These are phyloP conservation scores for Fragosphaeria purpurea DNA, from an alignment of 2,329 filamentous ascomycete genomes.

Conservation along the genomic window DNA sequence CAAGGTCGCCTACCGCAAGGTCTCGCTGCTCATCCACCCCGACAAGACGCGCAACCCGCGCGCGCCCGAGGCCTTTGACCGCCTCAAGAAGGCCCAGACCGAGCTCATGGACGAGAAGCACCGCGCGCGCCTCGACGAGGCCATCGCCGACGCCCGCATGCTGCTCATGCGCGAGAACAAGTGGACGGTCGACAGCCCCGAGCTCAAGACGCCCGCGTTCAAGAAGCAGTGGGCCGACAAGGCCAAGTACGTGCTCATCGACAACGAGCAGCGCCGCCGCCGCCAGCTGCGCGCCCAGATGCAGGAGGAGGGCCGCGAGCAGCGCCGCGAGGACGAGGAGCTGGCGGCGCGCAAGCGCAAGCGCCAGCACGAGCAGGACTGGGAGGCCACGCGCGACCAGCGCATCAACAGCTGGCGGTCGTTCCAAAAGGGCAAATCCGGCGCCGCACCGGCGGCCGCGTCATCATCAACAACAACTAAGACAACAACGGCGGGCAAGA, in stretches of 20 bases:
- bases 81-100: constrained; percentile 87
- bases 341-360: constrained; percentile 70
- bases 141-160: constrained; percentile 91
- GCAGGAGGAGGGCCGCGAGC: constrained; percentile 89
- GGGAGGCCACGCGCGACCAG: constrained; percentile 86
- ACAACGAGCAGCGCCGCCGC: constrained; percentile 77
- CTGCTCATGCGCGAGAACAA: constrained; percentile 90
- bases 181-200: constrained; percentile 79
- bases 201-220: constrained; percentile 77
- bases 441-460: too few species aligned
- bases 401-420: constrained; percentile 90
- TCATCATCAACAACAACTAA: not conserved
- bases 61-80: constrained; percentile 92
- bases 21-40: constrained; percentile 97
- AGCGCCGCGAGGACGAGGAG: constrained; percentile 79
- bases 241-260: constrained; percentile 78
- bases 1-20: constrained; percentile 87
- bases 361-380: constrained; percentile 86
- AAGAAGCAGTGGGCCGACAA: constrained; percentile 82
- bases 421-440: constrained; percentile 66
- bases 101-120: constrained; percentile 91
- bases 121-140: constrained; percentile 78
- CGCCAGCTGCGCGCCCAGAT: constrained; percentile 87
- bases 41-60: constrained; percentile 90
- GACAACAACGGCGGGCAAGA: constrained; percentile 16